Evolutionary conservation across 768 basidiomycete species (phyloP).

Genomic region (Phanerochaete carnosa): DNA sequence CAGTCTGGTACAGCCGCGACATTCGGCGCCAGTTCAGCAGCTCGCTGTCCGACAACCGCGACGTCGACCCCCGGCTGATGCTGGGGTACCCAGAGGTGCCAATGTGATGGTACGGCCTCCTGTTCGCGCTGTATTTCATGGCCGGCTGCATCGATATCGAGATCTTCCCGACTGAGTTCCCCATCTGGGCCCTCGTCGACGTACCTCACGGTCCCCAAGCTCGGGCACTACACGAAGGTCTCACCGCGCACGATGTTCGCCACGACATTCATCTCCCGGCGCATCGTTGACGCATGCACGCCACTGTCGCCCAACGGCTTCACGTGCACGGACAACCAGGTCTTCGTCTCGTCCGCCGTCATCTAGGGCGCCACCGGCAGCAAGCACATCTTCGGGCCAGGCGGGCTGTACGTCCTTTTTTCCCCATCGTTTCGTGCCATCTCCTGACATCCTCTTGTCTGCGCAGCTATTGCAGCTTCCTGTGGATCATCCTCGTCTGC

Average conservation of each 20-base stretch:
- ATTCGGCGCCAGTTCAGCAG: constrained; percentile 69
- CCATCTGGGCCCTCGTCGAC: constrained; percentile 67
- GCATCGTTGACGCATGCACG: constrained; percentile 67
- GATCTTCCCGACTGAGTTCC: constrained; percentile 72
- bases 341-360: constrained; percentile 69
- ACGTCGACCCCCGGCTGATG: constrained; percentile 87
- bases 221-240: constrained; percentile 90
- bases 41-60: constrained; percentile 69
- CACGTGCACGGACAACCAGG: constrained; percentile 62
- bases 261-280: constrained; percentile 52
- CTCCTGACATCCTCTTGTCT: constrained; percentile 6
- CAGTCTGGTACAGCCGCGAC: constrained; percentile 86
- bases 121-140: constrained; percentile 54
- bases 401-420: constrained; percentile 43
- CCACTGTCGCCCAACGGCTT: constrained; percentile 59
- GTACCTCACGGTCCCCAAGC: constrained; percentile 76
- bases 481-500: constrained; percentile 79
- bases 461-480: constrained; percentile 51
- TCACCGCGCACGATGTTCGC: constrained; percentile 70
- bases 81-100: constrained; percentile 73
- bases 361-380: constrained; percentile 86
- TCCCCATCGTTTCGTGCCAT: background rate
- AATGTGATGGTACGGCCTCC: constrained; percentile 63
- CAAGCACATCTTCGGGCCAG: constrained; percentile 59
- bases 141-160: constrained; percentile 69